Evolutionary conservation across 2,329 filamentous ascomycete species (phyloP).

Genomic region (Bisporella sp.): DNA sequence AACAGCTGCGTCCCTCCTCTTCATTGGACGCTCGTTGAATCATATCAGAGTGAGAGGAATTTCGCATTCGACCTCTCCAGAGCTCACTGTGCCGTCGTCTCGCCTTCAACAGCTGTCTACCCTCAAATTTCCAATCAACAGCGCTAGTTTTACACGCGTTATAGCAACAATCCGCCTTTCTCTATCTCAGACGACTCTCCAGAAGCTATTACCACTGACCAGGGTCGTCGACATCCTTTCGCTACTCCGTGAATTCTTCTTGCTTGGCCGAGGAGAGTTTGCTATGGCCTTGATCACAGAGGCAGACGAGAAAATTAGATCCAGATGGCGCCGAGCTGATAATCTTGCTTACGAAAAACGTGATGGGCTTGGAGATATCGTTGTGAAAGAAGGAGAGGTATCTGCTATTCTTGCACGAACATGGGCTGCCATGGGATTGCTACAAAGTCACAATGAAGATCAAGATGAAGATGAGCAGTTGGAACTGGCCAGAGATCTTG

Average conservation of each 20-base stretch:
- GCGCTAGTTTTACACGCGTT: constrained; percentile 61
- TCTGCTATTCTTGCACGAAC: constrained; percentile 68
- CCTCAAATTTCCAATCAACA: constrained; percentile 67
- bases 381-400: constrained; percentile 83
- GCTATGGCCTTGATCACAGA: constrained; percentile 79
- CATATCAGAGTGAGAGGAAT: constrained; percentile 60
- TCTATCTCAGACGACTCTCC: constrained; percentile 76
- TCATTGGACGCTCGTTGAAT: constrained; percentile 83
- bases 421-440: constrained; percentile 71
- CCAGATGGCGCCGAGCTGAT: constrained; percentile 60
- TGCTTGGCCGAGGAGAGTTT: constrained; percentile 86
- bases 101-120: constrained; percentile 64
- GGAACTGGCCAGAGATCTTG: constrained; percentile 71
- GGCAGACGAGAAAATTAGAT: constrained; percentile 72
- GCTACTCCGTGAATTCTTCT: constrained; percentile 77
- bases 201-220: constrained; percentile 70
- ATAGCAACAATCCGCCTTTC: constrained; percentile 73
- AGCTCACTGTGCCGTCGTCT: constrained; percentile 55
- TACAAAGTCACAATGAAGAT: constrained; percentile 64
- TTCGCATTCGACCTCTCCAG: constrained; percentile 34
- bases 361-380: constrained; percentile 53
- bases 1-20: constrained; percentile 77
- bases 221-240: constrained; percentile 72
- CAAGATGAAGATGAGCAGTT: constrained; percentile 67
- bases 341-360: constrained; percentile 50